Base-by-base conservation (phyloP, 2,329 filamentous ascomycete species). In the Pleoardoris graminearum region DNA sequence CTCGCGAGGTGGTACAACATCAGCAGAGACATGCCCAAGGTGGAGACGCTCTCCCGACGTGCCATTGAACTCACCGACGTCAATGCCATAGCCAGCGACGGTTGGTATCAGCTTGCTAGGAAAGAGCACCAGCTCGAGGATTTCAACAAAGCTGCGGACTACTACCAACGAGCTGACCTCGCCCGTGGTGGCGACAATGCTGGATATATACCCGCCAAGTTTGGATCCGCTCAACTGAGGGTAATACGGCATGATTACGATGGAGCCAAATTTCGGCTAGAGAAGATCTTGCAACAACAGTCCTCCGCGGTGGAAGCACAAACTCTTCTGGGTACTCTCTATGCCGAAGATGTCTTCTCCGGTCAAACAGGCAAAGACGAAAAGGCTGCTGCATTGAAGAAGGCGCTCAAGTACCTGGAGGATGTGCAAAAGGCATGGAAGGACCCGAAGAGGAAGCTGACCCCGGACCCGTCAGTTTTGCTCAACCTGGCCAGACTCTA, bases 51-150 rank as follows among this genome's bases (percentile, higher is more conserved):
- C 16, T 90, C 93, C 7, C 89, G 92, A 70, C 94, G 94, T 72
- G 92, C 94, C 6, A 97, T 99, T 57, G 91, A 97, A 67, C 88
- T 90, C 65, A 97, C 94, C 2, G 94, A 99, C 69, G 90, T 97
- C 62, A 96, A 96, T 71, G 90, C 92, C 3, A 91, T 97, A 71
- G 93, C 93, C 21, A 96, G 93, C 75, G 95, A 99, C 70, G 95
- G 94, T 30, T 97, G 93, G 92, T 99, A 97, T 74, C 77, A 97
- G 7, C 83, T 97, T 35, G 94, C 91, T 23, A 83, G 92, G 55
- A 97, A 96, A 71, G 90, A 93, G 58, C 94, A 99, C 69, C 90
- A 91, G 61, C 83, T 85, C 52, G 88, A 88, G 36, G 86, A 97
- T 52, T 75, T 84, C 6, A 81, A 87, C 17, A 87, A 85, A 51